Evolutionary conservation across 495 filamentous ascomycete species (phyloP), one percentile per base, ranked within the genome.

Genomic region (Darksidea phi): DNA sequence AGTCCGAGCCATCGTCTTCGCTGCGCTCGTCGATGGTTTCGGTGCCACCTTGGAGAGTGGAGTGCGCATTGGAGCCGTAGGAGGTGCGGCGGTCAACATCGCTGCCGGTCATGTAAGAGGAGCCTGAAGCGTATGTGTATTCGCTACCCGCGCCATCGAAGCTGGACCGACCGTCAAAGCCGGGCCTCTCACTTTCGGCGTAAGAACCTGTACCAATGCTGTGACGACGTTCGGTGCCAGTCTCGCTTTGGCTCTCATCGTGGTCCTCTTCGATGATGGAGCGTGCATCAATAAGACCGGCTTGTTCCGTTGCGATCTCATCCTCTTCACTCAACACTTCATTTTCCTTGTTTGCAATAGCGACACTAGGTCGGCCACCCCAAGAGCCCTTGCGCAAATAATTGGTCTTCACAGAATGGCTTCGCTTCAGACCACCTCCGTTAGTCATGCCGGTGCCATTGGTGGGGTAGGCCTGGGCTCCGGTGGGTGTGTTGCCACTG

Each of bases 321-420:
- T 49, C 63, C 57, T 71, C 73, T 32, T 75, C 72, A 20, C 60
- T 68, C 36, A 86, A 78, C 3, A 70, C 71, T 54, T 84, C 83
- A 60, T 86, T 87, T 68, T 86, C 84, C 63, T 86, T 86, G 70
- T 87, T 80, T 7, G 76, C 73, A 38, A 24, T 75, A 48, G 57
- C 74, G 69, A 66, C 68, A 8, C 67, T 59, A 13, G 74, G 77
- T 28, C 79, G 64, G 12, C 66, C 80, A 23, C 78, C 81, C 92
- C 91, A 95, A 47, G 87, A 89, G 13, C 79, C 73, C 75, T 96
- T 96, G 54, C 90, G 81, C 20, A 80, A 21, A 54, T 65, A 61
- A 13, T 84, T 78, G 20, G 84, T 89, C 66, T 85, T 87, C 62
- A 89, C 83, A 20, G 86, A 88, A 59, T 90, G 85, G 65, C 85